Evolutionary conservation across 306 rosid species (phyloP), one percentile per base, ranked within the genome.

Genomic region (Acacia melanoxylon): DNA sequence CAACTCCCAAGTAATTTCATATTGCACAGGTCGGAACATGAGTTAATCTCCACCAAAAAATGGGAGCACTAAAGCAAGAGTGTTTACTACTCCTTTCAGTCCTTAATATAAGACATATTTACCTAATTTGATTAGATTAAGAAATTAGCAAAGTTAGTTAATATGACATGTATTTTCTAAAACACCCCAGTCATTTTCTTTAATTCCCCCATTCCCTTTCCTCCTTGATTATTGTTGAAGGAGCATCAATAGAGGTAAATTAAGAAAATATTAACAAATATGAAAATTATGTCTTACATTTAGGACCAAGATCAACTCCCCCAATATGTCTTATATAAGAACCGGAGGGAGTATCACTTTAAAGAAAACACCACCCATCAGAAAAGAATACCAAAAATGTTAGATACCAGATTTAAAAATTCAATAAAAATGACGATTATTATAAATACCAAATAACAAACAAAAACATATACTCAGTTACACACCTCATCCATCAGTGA

Each of bases 401-500:
- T 35, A 17, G 3, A 33, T 40, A 37, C 24, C 56, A 49, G 29
- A 67, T 68, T 37, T 46, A 10, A 68, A 29, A 51, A 37, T 3
- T 42, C 31, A 35, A 77, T 77, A 52, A 20, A 27, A 46, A 48
- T 76, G 70, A 61, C 37, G 75, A 25, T 22, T 44, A 71, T n/a
- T 29, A 42, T 24, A 71, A 22, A 44, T 4, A 44, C 6, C 42
- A 72, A 46, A 46, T 45, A 48, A 6, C 4, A 69, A 78, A 52
- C 7, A 81, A 19, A 48, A 59, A 19, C 51, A 54, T 56, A 77
- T 25, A 63, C 14, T 74, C 19, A 11, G 59, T 51, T 74, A 62
- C 24, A 41, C 68, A 74, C 49, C 71, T 76, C 14, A 79, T 24
- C 31, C 72, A 75, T 25, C 66, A 87, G 63, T 46, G 20, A 68